Base-by-base conservation (phyloP, 1,139 yeast species). In the Arxiozyma bovina region DNA sequence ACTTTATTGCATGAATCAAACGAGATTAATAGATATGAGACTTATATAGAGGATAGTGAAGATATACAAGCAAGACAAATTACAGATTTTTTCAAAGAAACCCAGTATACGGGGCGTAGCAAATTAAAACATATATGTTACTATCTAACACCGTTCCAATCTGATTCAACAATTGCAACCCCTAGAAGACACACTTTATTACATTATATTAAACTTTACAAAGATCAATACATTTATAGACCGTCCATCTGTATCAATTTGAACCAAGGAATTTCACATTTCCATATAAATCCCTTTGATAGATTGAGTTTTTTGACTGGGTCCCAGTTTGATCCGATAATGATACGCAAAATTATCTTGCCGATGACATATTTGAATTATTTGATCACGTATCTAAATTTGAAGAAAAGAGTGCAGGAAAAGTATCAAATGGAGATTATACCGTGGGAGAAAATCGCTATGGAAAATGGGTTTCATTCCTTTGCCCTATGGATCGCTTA, bases 261-360 rank as follows among this genome's bases (percentile, higher is more conserved):
- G 38, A 61, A 60, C 25, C 58, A 59, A 48, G 57, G 55, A 11
- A 60, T 66, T 7, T 55, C 62, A n/a, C 54, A 53, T 34, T 64
- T 65, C 50, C 63, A 62, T 15, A 60, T 64, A 11, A 66, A 66
- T 47, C 68, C 69, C 7, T 53, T 62, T 51, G 67, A 66, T 54
- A 58, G 59, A 38, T 54, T 63, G 23, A 64, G 68, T 52, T 62
- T 64, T 52, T 48, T 64, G 17, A 57, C 63, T 0, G 57, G 57
- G 12, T 59, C 63, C 4, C 62, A 61, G 2, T 50, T 59, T 17
- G 52, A 58, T 15, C 64, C 65, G 2, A 47, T 65, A 4, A 58
- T 62, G 49, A 61, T 65, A 4, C 57, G 64, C 45, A 65, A 63
- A 52, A 55, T 65, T 8, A 57, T 60, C 47, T 47, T 66, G 21